phyloP scores from a whole-genome alignment of 2,329 filamentous ascomycete species.

The Stemphylium vesicarium region DNA sequence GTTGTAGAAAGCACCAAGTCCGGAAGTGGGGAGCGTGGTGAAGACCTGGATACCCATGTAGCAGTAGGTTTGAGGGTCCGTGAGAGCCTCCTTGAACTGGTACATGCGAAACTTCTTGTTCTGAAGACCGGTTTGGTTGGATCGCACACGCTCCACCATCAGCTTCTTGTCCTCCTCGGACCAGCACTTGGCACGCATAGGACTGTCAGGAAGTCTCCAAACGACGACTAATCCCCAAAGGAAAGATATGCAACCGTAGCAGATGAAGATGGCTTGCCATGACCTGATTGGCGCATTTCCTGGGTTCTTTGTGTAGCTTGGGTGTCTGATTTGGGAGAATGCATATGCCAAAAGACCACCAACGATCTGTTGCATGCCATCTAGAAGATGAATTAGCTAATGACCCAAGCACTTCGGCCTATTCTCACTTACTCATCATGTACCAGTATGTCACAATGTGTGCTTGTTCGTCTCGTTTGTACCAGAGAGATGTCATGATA shows the following conservation, averaged over 20 bases:
- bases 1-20: constrained; percentile 74
- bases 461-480: constrained; percentile 71
- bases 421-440: constrained; percentile 65
- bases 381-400: constrained; percentile 6
- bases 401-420: not conserved
- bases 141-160: constrained; percentile 55
- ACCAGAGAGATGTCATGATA: constrained; percentile 73
- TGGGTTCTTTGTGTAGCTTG: constrained; percentile 15
- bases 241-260: constrained; percentile 68
- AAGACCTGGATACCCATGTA: constrained; percentile 70
- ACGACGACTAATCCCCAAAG: constrained; percentile 67
- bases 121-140: constrained; percentile 55
- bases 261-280: constrained; percentile 73
- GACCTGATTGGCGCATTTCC: constrained; percentile 60
- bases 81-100: constrained; percentile 63
- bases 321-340: constrained; percentile 40
- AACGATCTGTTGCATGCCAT: constrained; percentile 74
- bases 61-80: constrained; percentile 66
- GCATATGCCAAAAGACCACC: constrained; percentile 69
- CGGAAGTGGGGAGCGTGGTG: constrained; percentile 75
- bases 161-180: constrained; percentile 69
- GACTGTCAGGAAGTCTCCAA: constrained; percentile 60
- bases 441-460: constrained; percentile 72
- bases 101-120: constrained; percentile 59
- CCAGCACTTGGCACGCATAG: constrained; percentile 75